These are phyloP conservation scores for Jamesozyma spencerorum DNA, from an alignment of 805 yeast genomes.

Conservation along the genomic window DNA sequence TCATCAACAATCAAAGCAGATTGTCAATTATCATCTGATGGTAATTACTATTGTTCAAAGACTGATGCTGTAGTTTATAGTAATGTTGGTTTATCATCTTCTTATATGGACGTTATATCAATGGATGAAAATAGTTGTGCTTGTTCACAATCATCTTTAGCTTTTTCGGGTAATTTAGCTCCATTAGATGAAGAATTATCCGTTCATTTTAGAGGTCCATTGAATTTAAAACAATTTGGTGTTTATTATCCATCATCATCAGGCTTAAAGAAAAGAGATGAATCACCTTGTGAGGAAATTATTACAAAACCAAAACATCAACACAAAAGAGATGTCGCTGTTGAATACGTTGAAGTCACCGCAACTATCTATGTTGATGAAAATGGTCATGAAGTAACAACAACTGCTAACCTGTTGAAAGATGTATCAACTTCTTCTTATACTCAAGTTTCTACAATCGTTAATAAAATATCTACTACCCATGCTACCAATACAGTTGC, in stretches of 20 bases:
- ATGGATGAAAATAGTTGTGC: conserved; percentile 66
- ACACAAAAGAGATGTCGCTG: conserved; percentile 53
- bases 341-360: conserved; percentile 62
- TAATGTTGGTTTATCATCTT: conserved; percentile 77
- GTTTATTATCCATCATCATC: conserved; percentile 68
- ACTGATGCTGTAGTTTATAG: conserved; percentile 58
- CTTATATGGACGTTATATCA: conserved; percentile 67
- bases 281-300: conserved; percentile 12
- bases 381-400: conserved; percentile 35
- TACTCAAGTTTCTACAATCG: conserved; percentile 7
- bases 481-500: conserved; percentile 8
- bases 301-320: conserved; percentile 30
- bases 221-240: conserved; percentile 59
- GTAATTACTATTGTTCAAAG: conserved; percentile 77
- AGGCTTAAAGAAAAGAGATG: conserved; percentile 37
- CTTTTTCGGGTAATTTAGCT: conserved; percentile 57
- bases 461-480: conserved; percentile 9
- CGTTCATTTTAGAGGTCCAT: conserved; percentile 74
- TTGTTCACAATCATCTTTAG: conserved; percentile 49
- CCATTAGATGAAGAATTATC: conserved; percentile 63
- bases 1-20: conserved; percentile 26
- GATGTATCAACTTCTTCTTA: conserved; percentile 11
- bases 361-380: conserved; percentile 64
- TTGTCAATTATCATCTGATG: conserved; percentile 39
- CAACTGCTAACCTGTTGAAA: conserved; percentile 6